These are phyloP conservation scores for Psilocybe tampanensis DNA, from an alignment of 768 basidiomycete species.

Conservation along the genomic window DNA sequence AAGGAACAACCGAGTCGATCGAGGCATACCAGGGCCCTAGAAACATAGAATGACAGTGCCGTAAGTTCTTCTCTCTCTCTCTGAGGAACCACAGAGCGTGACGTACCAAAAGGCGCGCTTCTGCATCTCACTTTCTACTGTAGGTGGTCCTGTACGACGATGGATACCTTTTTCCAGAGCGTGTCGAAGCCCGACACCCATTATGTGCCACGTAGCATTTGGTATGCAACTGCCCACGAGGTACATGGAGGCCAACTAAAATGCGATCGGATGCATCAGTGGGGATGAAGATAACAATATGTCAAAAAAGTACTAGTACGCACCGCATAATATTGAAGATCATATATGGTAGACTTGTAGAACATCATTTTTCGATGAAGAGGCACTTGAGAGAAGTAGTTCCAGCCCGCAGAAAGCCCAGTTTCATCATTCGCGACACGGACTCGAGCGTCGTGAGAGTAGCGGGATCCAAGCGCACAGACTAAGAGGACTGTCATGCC, in stretches of 20 bases:
- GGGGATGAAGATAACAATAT: not conserved
- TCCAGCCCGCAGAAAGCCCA: constrained; percentile 59
- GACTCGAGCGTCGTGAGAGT: constrained; percentile 59
- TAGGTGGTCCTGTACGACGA: constrained; percentile 40
- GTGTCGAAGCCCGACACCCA: constrained; percentile 71
- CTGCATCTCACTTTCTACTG: constrained; percentile 71
- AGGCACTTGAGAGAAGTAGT: constrained; percentile 70
- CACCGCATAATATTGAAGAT: constrained; percentile 65
- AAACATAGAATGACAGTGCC: not conserved
- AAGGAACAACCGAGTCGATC: constrained; percentile 53
- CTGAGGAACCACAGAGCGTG: not conserved
- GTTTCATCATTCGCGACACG: constrained; percentile 37
- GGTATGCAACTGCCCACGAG: constrained; percentile 60
- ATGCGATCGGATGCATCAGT: not conserved
- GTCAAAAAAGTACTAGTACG: constrained; percentile 45
- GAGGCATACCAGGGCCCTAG: constrained; percentile 55
- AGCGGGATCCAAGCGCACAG: constrained; percentile 69
- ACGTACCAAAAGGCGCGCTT: constrained; percentile 67
- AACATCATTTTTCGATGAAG: constrained; percentile 63
- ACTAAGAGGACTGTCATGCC: constrained; percentile 64
- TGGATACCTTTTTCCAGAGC: constrained; percentile 83
- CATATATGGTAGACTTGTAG: constrained; percentile 65
- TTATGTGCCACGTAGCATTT: constrained; percentile 67
- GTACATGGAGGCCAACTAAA: constrained; percentile 56
- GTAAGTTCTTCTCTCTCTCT: too few species aligned